Conservation (phyloP, 164 flowering plant species). For the Tinospora cordifolia region DNA sequence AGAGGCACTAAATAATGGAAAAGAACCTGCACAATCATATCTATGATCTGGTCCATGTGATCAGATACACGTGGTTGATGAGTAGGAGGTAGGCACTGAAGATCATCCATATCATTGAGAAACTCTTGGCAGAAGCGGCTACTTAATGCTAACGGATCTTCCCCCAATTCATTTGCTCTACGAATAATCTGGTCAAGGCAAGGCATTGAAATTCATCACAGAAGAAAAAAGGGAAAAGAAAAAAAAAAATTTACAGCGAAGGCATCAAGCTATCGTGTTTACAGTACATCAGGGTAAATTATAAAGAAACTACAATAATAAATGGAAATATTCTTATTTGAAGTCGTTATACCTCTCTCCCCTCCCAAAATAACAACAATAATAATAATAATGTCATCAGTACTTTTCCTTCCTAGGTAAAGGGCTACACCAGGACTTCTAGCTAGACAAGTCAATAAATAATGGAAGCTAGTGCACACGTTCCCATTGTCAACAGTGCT, state of each 20-base stretch:
- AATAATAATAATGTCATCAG: too few relatives aligned
- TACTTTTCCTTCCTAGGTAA: too few relatives aligned
- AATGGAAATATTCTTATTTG: neutral
- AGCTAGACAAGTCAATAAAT: too few relatives aligned
- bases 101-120: slow-evolving; percentile 66
- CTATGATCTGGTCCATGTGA: slow-evolving; percentile 69
- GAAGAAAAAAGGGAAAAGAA: neutral
- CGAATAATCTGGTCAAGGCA: slow-evolving; percentile 57
- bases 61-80: slow-evolving; percentile 78
- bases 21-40: slow-evolving; percentile 67
- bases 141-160: slow-evolving; percentile 67
- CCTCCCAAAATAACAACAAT: too few relatives aligned
- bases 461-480: too few relatives aligned
- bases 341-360: neutral
- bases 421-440: too few relatives aligned
- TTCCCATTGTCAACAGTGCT: too few relatives aligned
- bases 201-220: slow-evolving; percentile 4
- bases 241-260: neutral
- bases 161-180: slow-evolving; percentile 68
- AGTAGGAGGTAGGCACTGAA: slow-evolving; percentile 74
- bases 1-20: neutral
- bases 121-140: slow-evolving; percentile 63
- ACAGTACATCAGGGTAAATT: neutral
- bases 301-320: neutral
- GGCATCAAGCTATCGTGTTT: too few relatives aligned